Evolutionary conservation across 176 grass and related monocot genomes (phyloP), one percentile per base, ranked within the genome.

Genomic region (Elaeis guineensis): DNA sequence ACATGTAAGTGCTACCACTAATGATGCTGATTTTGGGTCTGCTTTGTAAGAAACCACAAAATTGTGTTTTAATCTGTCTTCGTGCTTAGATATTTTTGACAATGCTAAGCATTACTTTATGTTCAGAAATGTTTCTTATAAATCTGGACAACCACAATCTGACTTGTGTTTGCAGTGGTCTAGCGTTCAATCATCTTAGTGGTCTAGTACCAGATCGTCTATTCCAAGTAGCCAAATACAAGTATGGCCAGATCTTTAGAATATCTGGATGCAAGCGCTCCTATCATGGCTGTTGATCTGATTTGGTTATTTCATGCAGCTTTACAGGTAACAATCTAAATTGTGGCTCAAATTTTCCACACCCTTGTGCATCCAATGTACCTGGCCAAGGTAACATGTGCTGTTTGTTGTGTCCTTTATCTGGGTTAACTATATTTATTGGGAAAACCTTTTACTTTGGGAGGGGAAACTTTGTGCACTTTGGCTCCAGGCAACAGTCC

Each of bases 161-260:
- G 64, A 78, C 32, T 66, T 55, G 54, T 74, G 61, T 58, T 78
- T 25, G 24, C 87, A 97, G 92, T 62, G 78, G 84, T 18, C 73
- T 98, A 69, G 93, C 93, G 16, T 92, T 80, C 78, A 98, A 98
- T 82, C 64, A 80, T 54, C 82, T 98, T 24, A 83, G 76, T 26
- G 93, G 87, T 76, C 78, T 78, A 74, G 91, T 98, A 89, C 84
- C 93, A 56, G 52, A 65, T 70, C 64, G 60, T 21, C 76, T 98
- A 25, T 98, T 92, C 80, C 69, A 85, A 89, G 93, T 92, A 66
- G 84, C 79, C 78, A 86, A 76, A 78, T 98, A 92, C 84, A 98
- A 98, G 93, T 97, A 97, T 72, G 73, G 63, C 60, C 16, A 24
- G 25, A 35, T 63, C 9, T 1, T 32, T 55, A 26, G 16, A 16